Conservation (phyloP, 306 rosid genomes). For the Fragaria vesca region DNA sequence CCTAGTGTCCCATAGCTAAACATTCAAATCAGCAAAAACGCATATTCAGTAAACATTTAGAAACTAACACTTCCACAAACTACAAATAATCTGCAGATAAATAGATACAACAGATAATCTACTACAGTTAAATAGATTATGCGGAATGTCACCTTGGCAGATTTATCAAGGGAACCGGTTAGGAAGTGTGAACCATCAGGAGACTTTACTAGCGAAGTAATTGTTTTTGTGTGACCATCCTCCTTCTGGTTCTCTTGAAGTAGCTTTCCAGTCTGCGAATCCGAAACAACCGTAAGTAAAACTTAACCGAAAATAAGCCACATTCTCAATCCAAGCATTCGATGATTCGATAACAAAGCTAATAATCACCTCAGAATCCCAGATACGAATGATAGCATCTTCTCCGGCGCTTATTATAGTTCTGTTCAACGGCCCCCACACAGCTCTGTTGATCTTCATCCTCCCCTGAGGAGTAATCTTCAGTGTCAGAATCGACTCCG, state of each 20-base stretch:
- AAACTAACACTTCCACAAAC: not conserved
- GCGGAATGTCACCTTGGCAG: slow-evolving; percentile 59
- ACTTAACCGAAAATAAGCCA: not conserved
- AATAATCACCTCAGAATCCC: slow-evolving; percentile 81
- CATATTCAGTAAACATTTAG: not conserved
- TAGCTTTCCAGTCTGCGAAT: slow-evolving; percentile 71
- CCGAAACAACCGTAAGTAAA: not conserved
- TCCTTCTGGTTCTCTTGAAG: slow-evolving; percentile 76
- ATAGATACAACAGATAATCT: not conserved
- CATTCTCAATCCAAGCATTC: not conserved
- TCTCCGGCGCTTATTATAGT: slow-evolving; percentile 91
- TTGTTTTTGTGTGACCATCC: slow-evolving; percentile 66
- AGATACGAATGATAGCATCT: slow-evolving; percentile 75
- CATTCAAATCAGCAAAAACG: slow-evolving; percentile 15
- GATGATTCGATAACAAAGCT: not conserved
- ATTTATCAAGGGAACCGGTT: slow-evolving; percentile 86
- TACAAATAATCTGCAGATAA: no score
- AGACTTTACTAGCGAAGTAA: slow-evolving; percentile 71
- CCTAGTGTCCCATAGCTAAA: slow-evolving; percentile 87
- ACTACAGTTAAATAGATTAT: not conserved
- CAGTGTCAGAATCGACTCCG: slow-evolving; percentile 62
- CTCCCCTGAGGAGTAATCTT: slow-evolving; percentile 94
- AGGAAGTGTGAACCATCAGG: slow-evolving; percentile 78
- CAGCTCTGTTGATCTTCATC: slow-evolving; percentile 85
- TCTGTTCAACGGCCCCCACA: slow-evolving; percentile 86